Evolutionary conservation across 495 filamentous ascomycete genomes (phyloP), one percentile per base, ranked within the genome.

Genomic region (Sabuloglossum arenarium): DNA sequence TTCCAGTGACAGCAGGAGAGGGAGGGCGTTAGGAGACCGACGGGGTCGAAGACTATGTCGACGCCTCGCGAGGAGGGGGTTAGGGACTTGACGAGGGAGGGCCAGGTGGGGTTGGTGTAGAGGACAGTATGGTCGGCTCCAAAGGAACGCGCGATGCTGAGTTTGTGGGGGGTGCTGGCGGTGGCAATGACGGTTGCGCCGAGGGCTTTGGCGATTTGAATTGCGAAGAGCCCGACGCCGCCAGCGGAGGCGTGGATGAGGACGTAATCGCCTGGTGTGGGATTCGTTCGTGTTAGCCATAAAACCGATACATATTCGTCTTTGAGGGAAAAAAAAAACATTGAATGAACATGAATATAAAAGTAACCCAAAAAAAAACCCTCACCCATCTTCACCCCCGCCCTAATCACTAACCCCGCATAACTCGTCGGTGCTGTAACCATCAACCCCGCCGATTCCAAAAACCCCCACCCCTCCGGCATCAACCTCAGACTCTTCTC

Each of bases 1-100:
- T 93, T 94, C 88, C 88, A 97, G 29, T 84, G 81, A 1, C 81
- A 81, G 69, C 89, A 95, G 69, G 90, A 93, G 59, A 87, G 77
- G 64, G 79, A 84, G 65, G 76, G 70, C 58, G 88, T 85, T 25
- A 96, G 84, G 71, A 95, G 68, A 0, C 88, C 88, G 0, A 94
- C 88, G 25, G 88, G 86, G 63, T 95, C 88, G 70, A 82, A 91
- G 10, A 94, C 87, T 43, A 93, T 84, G 69, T 95, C 87, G 8
- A 90, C 86, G 0, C 88, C 88, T 54, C 75, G 73, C 1, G 77
- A 76, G 50, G 79, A 76, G 0, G 84, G 84, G 23, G 76, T 84
- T 49, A 96, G 67, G 62, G 76, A 77, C 71, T 84, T 83, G 30
- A 96, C 86, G 46, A 77, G 60, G 54, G 88, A 79, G 11, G 84